Evolutionary conservation across 1,284 basidiomycete species (phyloP).

Genomic region (Boletellus deceptivus): DNA sequence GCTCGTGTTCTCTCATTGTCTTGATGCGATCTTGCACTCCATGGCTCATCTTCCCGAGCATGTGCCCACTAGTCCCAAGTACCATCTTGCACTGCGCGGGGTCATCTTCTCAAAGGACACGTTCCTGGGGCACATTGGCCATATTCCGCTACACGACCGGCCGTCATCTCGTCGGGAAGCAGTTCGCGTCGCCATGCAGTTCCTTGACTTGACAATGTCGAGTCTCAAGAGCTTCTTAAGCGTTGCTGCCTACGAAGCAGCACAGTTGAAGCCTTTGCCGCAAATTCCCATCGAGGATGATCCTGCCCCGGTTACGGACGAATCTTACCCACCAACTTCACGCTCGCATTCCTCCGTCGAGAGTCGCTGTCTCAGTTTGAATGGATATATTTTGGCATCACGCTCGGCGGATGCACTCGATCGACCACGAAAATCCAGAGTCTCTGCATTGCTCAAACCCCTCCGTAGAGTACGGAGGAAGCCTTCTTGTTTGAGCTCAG

Average conservation of each 20-base stretch:
- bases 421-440: constrained; percentile 10
- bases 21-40: constrained; percentile 30
- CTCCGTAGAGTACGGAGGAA: constrained; percentile 4
- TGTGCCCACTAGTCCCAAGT: constrained; percentile 23
- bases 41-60: constrained; percentile 22
- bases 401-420: background rate
- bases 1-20: constrained; percentile 21
- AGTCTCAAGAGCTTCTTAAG: constrained; percentile 27
- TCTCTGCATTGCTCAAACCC: constrained; percentile 18
- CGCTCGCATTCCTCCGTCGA: constrained; percentile 8
- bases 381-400: background rate
- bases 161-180: constrained; percentile 8
- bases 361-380: background rate
- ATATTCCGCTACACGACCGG: constrained; percentile 8
- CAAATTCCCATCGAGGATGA: constrained; percentile 14
- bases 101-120: constrained; percentile 25
- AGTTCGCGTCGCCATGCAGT: constrained; percentile 23
- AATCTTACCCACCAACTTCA: constrained; percentile 1
- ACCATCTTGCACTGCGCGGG: constrained; percentile 18
- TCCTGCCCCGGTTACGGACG: constrained; percentile 1
- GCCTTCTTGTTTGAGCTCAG: constrained; percentile 8
- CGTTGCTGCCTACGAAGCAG: constrained; percentile 26
- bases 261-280: constrained; percentile 31
- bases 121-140: constrained; percentile 25
- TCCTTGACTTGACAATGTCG: constrained; percentile 27